A percentile compares a stretch with the other conserved stretches of the same genome.
Evolutionary conservation across 2,329 filamentous ascomycete species (phyloP).

Genomic region (Colletotrichum salicis): DNA sequence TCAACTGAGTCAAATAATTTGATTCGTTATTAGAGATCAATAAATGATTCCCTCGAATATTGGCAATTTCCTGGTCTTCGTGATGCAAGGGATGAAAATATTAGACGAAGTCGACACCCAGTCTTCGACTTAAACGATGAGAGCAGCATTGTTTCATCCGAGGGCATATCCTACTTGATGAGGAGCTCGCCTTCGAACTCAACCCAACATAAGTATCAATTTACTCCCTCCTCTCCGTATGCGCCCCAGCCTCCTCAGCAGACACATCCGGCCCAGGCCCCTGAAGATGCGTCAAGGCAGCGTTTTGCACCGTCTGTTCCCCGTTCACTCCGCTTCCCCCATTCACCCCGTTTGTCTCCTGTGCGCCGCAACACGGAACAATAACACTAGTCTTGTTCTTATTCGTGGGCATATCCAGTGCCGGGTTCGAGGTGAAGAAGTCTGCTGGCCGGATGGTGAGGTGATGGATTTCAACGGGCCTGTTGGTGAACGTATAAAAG

Average conservation of each 20-base stretch:
- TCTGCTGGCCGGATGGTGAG: slow-evolving; percentile 57
- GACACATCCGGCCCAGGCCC: slow-evolving; percentile 42
- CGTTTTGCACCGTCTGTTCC: slow-evolving; percentile 41
- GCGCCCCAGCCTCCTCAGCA: slow-evolving; percentile 37
- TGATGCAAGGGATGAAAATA: too few species aligned
- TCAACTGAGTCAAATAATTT: too few species aligned
- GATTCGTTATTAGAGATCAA: too few species aligned
- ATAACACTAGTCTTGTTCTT: slow-evolving; percentile 55
- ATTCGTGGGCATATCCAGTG: slow-evolving; percentile 54
- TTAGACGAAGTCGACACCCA: too few species aligned
- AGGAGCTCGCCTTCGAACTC: too few species aligned
- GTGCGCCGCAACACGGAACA: slow-evolving; percentile 46
- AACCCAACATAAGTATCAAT: background rate
- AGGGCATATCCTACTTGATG: too few species aligned
- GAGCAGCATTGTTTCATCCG: too few species aligned
- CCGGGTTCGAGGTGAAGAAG: slow-evolving; percentile 59
- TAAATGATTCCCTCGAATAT: too few species aligned
- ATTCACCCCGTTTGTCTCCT: slow-evolving; percentile 2
- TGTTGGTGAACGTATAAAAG: slow-evolving; percentile 35
- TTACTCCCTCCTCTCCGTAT: slow-evolving; percentile 12
- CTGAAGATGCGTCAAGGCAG: slow-evolving; percentile 47
- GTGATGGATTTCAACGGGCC: slow-evolving; percentile 60
- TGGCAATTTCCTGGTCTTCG: too few species aligned
- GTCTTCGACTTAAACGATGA: too few species aligned
- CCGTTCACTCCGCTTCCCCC: slow-evolving; percentile 2